Evolutionary conservation across 2,329 filamentous ascomycete species (phyloP), one percentile per base, ranked within the genome.

Genomic region (Sclerotinia spermophila): DNA sequence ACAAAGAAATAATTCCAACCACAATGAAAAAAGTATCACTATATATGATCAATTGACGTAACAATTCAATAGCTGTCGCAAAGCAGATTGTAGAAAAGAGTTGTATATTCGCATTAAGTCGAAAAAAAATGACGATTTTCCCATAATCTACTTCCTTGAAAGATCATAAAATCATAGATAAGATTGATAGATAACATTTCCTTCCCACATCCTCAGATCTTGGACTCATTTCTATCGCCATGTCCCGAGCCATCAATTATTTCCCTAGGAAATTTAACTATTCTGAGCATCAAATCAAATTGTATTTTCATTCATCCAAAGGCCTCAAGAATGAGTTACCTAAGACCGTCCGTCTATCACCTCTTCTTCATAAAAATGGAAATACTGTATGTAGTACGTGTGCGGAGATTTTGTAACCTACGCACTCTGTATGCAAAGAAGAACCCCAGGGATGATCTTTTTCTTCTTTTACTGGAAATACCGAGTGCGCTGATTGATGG

Each of bases 241-340:
- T 33, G 38, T 21, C n/a, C 60, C 60, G 24, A 62, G 59, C 59
- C 42, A 62, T 62, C 27, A 62, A 44, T 44, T 62, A 53, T n/a
- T 53, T n/a, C 33, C n/a, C 59, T 40, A 45, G 19, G 10, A 6
- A 6, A 33, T 45, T 59, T 30, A 62, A 62, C 40, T 62, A n/a
- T 62, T 45, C 59, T 44, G 27, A 40, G 59, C 59, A 45, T 44
- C 59, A 33, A 62, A 45, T 21, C 21, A 13, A 7, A 17, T n/a
- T 58, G 19, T n/a, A 35, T 24, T n/a, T 24, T 58, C 21, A 21
- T 11, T 11, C 19, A 24, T n/a, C 5, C 48, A 27, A 53, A 19
- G 33, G 53, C 27, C 33, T 56, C 53, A 56, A 13, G 53, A 33
- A 56, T 5, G 19, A 56, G 30, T 44, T 42, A 61, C 38, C 58